Conservation (phyloP, 2,329 filamentous ascomycete genomes). For the Stemphylium beticola region DNA sequence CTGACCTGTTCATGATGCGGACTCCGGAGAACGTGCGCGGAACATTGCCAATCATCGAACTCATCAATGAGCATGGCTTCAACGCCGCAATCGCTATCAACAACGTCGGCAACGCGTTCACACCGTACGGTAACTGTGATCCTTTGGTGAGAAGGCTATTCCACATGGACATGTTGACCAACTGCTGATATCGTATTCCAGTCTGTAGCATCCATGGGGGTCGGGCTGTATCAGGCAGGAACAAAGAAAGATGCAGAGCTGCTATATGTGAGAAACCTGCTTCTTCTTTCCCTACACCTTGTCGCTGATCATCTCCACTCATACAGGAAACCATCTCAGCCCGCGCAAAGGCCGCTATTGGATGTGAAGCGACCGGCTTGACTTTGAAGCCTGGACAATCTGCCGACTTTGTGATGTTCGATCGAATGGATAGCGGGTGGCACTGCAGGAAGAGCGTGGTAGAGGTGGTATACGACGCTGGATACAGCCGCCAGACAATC, state of each 20-base stretch:
- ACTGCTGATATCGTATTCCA: background rate
- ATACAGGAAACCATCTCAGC: constrained; percentile 57
- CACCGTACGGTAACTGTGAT: constrained; percentile 71
- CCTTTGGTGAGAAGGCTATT: constrained; percentile 56
- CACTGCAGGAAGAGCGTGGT: constrained; percentile 50
- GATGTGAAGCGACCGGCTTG: constrained; percentile 36
- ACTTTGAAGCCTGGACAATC: constrained; percentile 44
- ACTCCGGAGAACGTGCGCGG: constrained; percentile 57
- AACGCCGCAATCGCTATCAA: constrained; percentile 70
- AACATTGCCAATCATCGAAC: constrained; percentile 65
- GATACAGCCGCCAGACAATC: constrained; percentile 40
- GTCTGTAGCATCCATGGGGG: constrained; percentile 53
- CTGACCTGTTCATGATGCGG: constrained; percentile 75
- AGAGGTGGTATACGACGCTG: constrained; percentile 55
- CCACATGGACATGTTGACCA: background rate
- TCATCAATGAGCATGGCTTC: constrained; percentile 65
- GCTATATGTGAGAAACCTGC: constrained; percentile 58
- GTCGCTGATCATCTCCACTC: constrained; percentile 20
- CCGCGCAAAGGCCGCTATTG: constrained; percentile 53
- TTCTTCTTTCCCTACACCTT: background rate
- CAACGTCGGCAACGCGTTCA: constrained; percentile 78
- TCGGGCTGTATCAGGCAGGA: constrained; percentile 72
- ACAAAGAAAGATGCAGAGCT: constrained; percentile 64
- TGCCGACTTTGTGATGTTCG: constrained; percentile 54
- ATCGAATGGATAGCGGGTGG: constrained; percentile 47